A percentile compares a stretch with the other conserved stretches of the same genome.
Conservation (phyloP, 108 stramenopile genomes). For the Cyclotella atomus region DNA sequence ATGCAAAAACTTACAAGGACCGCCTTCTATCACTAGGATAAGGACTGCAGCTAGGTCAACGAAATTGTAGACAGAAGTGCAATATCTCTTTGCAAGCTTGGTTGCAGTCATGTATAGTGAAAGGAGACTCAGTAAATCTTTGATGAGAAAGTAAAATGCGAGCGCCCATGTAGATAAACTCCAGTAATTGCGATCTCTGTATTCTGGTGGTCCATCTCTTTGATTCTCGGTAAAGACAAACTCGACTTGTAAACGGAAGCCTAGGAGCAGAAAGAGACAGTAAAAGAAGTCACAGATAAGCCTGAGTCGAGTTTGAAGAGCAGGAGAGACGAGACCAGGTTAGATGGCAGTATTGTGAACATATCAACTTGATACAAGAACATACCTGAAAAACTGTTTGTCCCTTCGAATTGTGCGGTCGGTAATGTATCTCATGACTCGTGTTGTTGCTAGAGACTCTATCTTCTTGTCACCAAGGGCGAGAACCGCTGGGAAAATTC, state of each 20-base stretch:
- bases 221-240: conserved; percentile 26
- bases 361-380: too few species aligned
- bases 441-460: conserved; percentile 41
- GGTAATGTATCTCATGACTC: conserved; percentile 51
- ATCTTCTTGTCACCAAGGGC: conserved; percentile 35
- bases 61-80: conserved; percentile 40
- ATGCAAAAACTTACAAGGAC: too few species aligned
- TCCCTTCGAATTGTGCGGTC: conserved; percentile 37
- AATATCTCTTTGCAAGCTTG: conserved; percentile 41
- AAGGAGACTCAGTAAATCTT: conserved; percentile 38
- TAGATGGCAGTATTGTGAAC: too few species aligned
- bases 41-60: conserved; percentile 40
- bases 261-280: conserved; percentile 41
- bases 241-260: conserved; percentile 45
- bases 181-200: conserved; percentile 23
- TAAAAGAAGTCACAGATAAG: conserved; percentile 45
- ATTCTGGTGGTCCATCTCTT: conserved; percentile 38
- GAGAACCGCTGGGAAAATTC: conserved; percentile 46
- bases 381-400: conserved; percentile 36
- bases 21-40: conserved; percentile 17
- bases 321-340: too few species aligned
- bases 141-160: conserved; percentile 42
- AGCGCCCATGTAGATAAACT: conserved; percentile 27
- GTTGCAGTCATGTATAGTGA: conserved; percentile 49
- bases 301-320: background rate